Conservation (phyloP, 306 rosid genomes). For the Ochetophila trinervis region DNA sequence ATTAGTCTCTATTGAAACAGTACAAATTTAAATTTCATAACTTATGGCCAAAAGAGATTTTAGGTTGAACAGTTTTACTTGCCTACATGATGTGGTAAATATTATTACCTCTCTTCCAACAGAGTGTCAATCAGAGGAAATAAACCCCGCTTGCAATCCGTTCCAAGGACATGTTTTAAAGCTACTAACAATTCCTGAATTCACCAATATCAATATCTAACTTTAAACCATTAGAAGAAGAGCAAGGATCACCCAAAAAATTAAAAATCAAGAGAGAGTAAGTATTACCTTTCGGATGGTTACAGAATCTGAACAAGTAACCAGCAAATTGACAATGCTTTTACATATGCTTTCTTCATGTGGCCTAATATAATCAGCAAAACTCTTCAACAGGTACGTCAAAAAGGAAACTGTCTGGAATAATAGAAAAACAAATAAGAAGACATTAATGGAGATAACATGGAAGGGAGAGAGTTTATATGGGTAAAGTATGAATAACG, state of each 20-base stretch:
- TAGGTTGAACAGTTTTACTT: slow-evolving; percentile 4
- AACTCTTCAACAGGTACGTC: slow-evolving; percentile 91
- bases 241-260: slow-evolving; percentile 15
- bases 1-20: not conserved
- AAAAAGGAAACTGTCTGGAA: slow-evolving; percentile 96
- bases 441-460: slow-evolving; percentile 12
- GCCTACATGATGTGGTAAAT: slow-evolving; percentile 3
- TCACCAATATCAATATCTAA: slow-evolving; percentile 27
- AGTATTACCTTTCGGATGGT: slow-evolving; percentile 81
- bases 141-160: slow-evolving; percentile 95
- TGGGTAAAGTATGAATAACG: not conserved
- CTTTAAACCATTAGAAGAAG: slow-evolving; percentile 1
- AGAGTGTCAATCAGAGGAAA: slow-evolving; percentile 96
- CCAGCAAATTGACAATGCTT: slow-evolving; percentile 97
- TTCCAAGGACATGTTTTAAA: slow-evolving; percentile 97
- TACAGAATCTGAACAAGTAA: slow-evolving; percentile 98
- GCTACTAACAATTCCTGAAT: slow-evolving; percentile 92
- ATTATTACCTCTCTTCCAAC: slow-evolving; percentile 82
- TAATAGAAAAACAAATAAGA: slow-evolving; percentile 24
- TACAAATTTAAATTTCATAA: no score
- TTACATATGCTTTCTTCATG: slow-evolving; percentile 99
- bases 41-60: no score
- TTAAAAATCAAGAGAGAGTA: slow-evolving; percentile 17
- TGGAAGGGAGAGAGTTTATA: not conserved
- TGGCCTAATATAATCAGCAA: slow-evolving; percentile 90